A percentile compares a stretch with the other conserved stretches of the same genome.
These are phyloP conservation scores for Aphanomyces stellatus DNA, from an alignment of 352 stramenopile species.

Conservation along the genomic window DNA sequence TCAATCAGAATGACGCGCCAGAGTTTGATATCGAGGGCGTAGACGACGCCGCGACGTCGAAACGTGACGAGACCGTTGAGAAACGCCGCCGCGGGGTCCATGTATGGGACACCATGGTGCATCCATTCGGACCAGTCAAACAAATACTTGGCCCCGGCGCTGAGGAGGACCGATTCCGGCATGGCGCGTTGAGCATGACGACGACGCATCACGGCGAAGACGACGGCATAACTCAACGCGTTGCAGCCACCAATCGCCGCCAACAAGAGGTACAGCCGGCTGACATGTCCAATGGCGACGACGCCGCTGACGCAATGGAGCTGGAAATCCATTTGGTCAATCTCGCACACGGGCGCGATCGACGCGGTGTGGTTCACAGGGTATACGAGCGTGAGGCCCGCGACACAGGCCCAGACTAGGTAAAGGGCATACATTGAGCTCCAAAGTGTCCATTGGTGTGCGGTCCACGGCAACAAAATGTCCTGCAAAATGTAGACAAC, in stretches of 20 bases:
- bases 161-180: too few species aligned
- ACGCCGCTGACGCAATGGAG: not conserved
- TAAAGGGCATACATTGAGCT: not conserved
- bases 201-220: too few species aligned
- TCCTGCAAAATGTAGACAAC: not conserved
- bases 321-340: not conserved
- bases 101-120: not conserved
- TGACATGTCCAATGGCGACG: not conserved
- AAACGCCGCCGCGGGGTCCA: too few species aligned
- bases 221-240: too few species aligned
- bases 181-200: too few species aligned
- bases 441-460: not conserved
- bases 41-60: too few species aligned
- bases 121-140: too few species aligned
- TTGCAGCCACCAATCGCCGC: too few species aligned
- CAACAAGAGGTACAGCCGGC: not conserved
- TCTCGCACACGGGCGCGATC: not conserved
- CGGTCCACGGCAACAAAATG: not conserved
- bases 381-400: not conserved
- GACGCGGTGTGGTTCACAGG: not conserved
- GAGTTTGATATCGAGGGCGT: too few species aligned
- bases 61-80: too few species aligned
- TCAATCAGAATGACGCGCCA: too few species aligned
- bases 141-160: too few species aligned
- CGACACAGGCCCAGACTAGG: not conserved